Evolutionary conservation across 345 rosid species (phyloP).

Genomic region (Raphanus raphanistrum): DNA sequence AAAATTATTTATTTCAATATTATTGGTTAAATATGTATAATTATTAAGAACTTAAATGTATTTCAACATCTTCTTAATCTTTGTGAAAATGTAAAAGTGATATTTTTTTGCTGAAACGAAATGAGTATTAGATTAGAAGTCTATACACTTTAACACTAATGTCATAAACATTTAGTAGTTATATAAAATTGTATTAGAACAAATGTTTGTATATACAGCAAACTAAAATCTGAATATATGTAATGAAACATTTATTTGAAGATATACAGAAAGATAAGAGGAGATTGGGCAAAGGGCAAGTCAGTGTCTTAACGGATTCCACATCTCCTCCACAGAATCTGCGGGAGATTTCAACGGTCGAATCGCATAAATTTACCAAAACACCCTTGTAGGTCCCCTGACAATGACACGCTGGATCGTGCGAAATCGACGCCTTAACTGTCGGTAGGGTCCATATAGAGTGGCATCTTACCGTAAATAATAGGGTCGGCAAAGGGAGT

Average conservation of each 20-base stretch:
- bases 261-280: not conserved
- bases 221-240: not conserved
- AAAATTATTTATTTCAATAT: no score
- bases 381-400: constrained; percentile 36
- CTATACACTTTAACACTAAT: not conserved
- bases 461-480: constrained; percentile 58
- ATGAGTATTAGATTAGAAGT: not conserved
- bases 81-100: no score
- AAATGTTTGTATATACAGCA: not conserved
- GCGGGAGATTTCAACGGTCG: constrained; percentile 36
- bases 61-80: no score
- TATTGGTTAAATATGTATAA: no score
- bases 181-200: not conserved
- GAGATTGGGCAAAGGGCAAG: constrained; percentile 10
- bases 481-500: constrained; percentile 1
- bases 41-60: no score
- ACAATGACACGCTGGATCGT: constrained; percentile 36
- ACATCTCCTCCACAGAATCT: constrained; percentile 39
- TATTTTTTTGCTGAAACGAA: no score
- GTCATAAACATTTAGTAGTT: not conserved
- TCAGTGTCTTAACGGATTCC: constrained; percentile 28
- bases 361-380: constrained; percentile 18
- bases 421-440: constrained; percentile 83
- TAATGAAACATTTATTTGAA: not conserved
- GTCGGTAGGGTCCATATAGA: constrained; percentile 50